Conservation (phyloP, 2,329 filamentous ascomycete genomes). For the Exophiala sp. region DNA sequence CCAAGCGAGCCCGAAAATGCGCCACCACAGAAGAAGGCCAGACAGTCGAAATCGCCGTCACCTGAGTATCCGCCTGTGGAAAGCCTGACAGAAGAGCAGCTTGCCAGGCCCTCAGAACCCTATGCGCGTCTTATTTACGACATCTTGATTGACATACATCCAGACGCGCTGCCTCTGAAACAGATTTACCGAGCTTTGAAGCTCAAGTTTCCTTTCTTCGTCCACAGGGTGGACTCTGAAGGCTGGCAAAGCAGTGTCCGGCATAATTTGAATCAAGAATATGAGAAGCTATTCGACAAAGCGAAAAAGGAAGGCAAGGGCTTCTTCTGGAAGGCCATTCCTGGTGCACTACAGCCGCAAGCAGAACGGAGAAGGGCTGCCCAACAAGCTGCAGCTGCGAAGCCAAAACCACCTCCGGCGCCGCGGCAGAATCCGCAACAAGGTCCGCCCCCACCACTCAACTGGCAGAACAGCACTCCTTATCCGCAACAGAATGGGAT, state of each 20-base stretch:
- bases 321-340: conserved; percentile 61
- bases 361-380: conserved; percentile 24
- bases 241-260: conserved; percentile 67
- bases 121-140: conserved; percentile 64
- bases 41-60: conserved; percentile 54
- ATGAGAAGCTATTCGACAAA: conserved; percentile 54
- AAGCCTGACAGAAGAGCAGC: conserved; percentile 60
- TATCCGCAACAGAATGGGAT: conserved; percentile 24
- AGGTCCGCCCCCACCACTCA: conserved; percentile 20
- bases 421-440: conserved; percentile 19
- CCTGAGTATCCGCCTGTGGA: conserved; percentile 58
- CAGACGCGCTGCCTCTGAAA: conserved; percentile 59
- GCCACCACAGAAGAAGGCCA: conserved; percentile 35
- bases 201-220: conserved; percentile 59
- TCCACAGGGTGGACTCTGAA: conserved; percentile 60
- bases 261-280: conserved; percentile 60
- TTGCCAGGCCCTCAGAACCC: conserved; percentile 59
- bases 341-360: conserved; percentile 36
- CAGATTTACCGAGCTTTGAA: conserved; percentile 64
- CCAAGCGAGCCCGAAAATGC: conserved; percentile 22
- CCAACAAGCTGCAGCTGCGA: conserved; percentile 20
- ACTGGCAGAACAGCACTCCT: conserved; percentile 25
- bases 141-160: conserved; percentile 50
- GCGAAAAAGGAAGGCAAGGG: conserved; percentile 61
- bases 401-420: conserved; percentile 23